Evolutionary conservation across 768 basidiomycete species (phyloP).

Genomic region (Podaxis mareebaensis): DNA sequence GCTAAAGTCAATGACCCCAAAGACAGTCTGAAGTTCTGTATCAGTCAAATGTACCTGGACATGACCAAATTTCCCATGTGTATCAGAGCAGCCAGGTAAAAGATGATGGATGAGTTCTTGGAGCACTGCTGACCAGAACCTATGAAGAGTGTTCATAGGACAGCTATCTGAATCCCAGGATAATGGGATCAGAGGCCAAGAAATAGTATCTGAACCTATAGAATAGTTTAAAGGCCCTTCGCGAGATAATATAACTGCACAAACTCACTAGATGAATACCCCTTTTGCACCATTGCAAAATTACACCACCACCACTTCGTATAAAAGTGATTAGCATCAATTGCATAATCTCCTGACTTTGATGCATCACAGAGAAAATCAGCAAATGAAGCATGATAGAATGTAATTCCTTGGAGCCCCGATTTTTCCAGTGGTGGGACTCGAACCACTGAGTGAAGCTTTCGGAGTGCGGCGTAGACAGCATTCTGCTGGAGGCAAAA

Average conservation of each 20-base stretch:
- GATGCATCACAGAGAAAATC: neutral
- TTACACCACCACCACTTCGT: neutral
- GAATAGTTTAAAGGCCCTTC: neutral
- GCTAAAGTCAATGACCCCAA: neutral
- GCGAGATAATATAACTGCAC: too few species aligned
- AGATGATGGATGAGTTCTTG: neutral
- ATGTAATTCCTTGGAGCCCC: neutral
- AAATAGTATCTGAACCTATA: neutral
- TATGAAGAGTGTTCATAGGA: neutral
- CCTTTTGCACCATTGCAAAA: neutral
- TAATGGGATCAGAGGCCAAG: neutral
- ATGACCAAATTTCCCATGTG: neutral
- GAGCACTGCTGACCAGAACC: neutral
- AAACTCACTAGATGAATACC: neutral
- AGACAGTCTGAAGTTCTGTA: neutral
- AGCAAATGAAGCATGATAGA: conserved; percentile 4
- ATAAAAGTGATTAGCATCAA: neutral
- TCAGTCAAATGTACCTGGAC: neutral
- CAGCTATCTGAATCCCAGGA: neutral
- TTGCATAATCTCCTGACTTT: neutral
- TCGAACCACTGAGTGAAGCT: neutral
- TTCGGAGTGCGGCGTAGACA: neutral
- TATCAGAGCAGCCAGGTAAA: neutral
- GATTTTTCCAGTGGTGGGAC: neutral
- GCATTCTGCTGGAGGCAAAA: neutral